These are phyloP conservation scores for Hippophae tibetana DNA, from an alignment of 306 rosid genomes.

Conservation along the genomic window DNA sequence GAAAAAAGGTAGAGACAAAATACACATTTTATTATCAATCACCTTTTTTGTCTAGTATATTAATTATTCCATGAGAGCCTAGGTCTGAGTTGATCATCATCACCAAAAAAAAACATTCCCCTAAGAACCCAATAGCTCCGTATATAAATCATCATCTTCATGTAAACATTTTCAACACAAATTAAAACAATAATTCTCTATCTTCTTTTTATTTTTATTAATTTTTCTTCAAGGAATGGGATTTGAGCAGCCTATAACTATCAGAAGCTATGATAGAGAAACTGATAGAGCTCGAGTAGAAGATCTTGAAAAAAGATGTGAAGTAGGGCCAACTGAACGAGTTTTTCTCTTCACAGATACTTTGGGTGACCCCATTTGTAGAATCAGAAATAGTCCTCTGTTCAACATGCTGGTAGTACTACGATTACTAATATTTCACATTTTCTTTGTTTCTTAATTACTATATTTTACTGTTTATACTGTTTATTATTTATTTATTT, in stretches of 20 bases:
- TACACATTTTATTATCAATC: slow-evolving; percentile 48
- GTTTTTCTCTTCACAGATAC: slow-evolving; percentile 78
- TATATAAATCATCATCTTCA: slow-evolving; percentile 34
- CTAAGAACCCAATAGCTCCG: slow-evolving; percentile 11
- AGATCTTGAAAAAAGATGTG: slow-evolving; percentile 75
- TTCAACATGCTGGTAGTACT: slow-evolving; percentile 74
- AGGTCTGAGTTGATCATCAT: slow-evolving; percentile 36
- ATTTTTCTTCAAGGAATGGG: slow-evolving; percentile 23
- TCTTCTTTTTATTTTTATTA: too few relatives aligned
- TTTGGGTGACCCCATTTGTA: slow-evolving; percentile 96
- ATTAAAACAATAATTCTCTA: too few relatives aligned
- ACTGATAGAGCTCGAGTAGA: slow-evolving; percentile 62
- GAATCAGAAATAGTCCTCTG: slow-evolving; percentile 81
- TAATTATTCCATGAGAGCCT: slow-evolving; percentile 30
- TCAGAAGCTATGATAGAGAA: slow-evolving; percentile 48
- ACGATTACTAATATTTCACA: neutral
- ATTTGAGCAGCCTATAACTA: slow-evolving; percentile 31
- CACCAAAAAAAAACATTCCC: slow-evolving; percentile 33
- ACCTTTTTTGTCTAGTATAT: slow-evolving; percentile 39
- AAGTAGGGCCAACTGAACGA: slow-evolving; percentile 64
- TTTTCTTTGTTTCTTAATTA: neutral
- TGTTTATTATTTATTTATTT: slow-evolving; percentile 2
- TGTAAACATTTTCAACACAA: slow-evolving; percentile 1
- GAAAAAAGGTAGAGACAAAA: slow-evolving; percentile 47
- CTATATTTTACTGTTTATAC: neutral